phyloP scores from a whole-genome alignment of 352 stramenopile genomes.

The Aphanomyces invadans region DNA sequence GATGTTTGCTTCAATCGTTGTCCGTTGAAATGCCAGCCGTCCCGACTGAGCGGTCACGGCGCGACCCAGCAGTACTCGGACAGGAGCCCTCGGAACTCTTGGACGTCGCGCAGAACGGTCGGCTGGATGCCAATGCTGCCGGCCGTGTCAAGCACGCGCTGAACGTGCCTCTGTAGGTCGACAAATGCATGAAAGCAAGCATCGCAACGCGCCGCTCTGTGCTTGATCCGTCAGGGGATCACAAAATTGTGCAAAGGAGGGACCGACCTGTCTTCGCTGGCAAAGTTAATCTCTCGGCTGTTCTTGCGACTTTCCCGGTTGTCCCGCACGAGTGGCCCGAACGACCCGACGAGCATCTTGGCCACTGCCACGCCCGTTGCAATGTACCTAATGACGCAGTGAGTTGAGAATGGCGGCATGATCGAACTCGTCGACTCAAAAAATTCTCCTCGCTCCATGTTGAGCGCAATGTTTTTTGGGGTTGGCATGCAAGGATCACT shows the following conservation, averaged over 20 bases:
- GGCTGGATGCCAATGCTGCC: not conserved
- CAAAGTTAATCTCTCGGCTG: conserved; percentile 56
- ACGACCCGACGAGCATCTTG: conserved; percentile 63
- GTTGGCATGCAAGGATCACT: too few species aligned
- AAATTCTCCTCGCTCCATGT: not conserved
- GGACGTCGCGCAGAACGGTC: not conserved
- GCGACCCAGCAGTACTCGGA: conserved; percentile 12
- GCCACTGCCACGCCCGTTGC: conserved; percentile 44
- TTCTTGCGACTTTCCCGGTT: conserved; percentile 40
- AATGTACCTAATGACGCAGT: conserved; percentile 42
- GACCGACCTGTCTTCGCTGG: conserved; percentile 70
- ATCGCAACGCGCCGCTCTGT: conserved; percentile 34
- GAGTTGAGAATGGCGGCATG: not conserved
- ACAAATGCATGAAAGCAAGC: conserved; percentile 59
- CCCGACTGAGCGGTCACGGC: not conserved
- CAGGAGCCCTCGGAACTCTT: conserved; percentile 9
- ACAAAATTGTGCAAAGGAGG: too few species aligned
- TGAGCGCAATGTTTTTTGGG: conserved; percentile 1
- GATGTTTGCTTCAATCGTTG: too few species aligned
- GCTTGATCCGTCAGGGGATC: too few species aligned
- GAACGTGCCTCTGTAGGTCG: conserved; percentile 40
- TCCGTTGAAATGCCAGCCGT: too few species aligned
- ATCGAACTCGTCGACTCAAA: not conserved
- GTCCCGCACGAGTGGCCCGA: conserved; percentile 65
- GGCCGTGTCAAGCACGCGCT: not conserved